Conservation (phyloP, 2,329 filamentous ascomycete species). For the Talaromyces sp. region DNA sequence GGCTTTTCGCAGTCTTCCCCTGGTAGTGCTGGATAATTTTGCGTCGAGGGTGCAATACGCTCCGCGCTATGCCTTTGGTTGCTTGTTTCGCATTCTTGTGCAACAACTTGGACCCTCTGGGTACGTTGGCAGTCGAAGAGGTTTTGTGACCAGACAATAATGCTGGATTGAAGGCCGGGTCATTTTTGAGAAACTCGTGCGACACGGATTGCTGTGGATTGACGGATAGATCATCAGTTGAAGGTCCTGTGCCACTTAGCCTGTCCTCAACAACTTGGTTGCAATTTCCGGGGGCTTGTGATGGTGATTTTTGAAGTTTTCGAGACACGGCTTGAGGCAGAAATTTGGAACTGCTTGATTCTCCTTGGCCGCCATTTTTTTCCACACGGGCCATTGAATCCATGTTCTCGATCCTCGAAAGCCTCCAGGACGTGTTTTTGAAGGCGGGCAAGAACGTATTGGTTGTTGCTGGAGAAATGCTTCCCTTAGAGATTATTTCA, state of each 20-base stretch:
- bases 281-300: not conserved
- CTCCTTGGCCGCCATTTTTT: not conserved
- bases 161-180: constrained; percentile 31
- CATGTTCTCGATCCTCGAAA: not conserved
- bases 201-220: constrained; percentile 1
- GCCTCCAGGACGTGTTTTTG: not conserved
- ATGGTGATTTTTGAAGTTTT: not conserved
- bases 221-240: not conserved
- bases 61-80: constrained; percentile 14
- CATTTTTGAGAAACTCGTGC: constrained; percentile 11
- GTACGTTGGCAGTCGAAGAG: constrained; percentile 7
- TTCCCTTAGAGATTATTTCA: not conserved
- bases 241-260: not conserved
- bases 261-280: not conserved
- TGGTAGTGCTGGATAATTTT: constrained; percentile 25
- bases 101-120: not conserved
- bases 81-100: constrained; percentile 12
- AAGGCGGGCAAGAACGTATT: not conserved
- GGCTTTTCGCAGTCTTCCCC: constrained; percentile 20
- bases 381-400: not conserved
- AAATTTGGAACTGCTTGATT: not conserved
- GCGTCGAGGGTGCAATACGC: constrained; percentile 25
- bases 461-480: not conserved
- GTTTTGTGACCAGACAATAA: constrained; percentile 16
- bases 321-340: not conserved